Conservation (phyloP, 1,284 basidiomycete species). For the Apiotrichum montevideense region DNA sequence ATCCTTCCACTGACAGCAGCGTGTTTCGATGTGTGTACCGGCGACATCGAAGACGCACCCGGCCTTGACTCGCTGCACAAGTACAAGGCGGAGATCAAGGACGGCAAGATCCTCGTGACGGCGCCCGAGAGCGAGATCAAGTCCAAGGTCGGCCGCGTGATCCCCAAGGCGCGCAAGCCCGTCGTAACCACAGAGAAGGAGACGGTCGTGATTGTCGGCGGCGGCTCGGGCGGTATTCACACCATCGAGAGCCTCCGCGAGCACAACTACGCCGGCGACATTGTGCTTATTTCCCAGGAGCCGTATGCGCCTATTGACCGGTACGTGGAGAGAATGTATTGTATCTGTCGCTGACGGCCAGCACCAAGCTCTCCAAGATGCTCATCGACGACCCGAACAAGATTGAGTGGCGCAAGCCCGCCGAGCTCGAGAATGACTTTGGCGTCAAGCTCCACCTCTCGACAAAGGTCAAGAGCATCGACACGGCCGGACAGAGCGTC, state of each 20-base stretch:
- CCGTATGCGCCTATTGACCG: constrained; percentile 72
- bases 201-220: constrained; percentile 68
- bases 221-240: constrained; percentile 74
- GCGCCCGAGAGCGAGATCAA: constrained; percentile 66
- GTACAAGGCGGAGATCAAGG: constrained; percentile 64
- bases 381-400: constrained; percentile 71
- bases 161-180: constrained; percentile 37
- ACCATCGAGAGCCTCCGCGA: constrained; percentile 77
- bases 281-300: constrained; percentile 77
- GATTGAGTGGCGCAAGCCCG: constrained; percentile 64
- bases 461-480: constrained; percentile 62
- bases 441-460: constrained; percentile 62
- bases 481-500: constrained; percentile 59
- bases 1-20: constrained; percentile 46
- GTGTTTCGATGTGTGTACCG: constrained; percentile 76
- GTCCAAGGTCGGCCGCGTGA: constrained; percentile 57
- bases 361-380: constrained; percentile 85
- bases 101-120: constrained; percentile 68
- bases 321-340: background rate
- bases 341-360: constrained; percentile 25
- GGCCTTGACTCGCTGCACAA: constrained; percentile 77
- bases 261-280: constrained; percentile 69
- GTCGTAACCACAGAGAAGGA: constrained; percentile 49
- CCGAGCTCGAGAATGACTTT: constrained; percentile 73
- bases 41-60: constrained; percentile 74